A percentile compares a stretch with the other conserved stretches of the same genome.
Conservation (phyloP, 2,329 filamentous ascomycete genomes). For the Biscogniauxia mediterranea region DNA sequence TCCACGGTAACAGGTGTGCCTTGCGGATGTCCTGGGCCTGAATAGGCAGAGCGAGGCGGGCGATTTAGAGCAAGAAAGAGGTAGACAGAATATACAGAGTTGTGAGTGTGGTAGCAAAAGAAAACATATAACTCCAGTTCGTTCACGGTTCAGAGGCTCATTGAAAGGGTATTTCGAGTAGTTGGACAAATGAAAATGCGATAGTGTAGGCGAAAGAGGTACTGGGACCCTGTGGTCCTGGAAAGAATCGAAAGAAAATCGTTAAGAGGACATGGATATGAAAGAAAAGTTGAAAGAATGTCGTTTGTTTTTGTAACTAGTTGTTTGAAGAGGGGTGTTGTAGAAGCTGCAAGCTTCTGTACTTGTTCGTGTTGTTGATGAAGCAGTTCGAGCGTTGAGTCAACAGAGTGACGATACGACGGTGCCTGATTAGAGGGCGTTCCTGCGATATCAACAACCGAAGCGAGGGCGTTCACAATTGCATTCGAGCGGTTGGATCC, state of each 20-base stretch:
- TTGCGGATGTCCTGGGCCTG: slow-evolving; percentile 19
- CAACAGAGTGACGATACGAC: slow-evolving; percentile 26
- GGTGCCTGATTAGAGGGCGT: slow-evolving; percentile 25
- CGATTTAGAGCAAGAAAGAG: slow-evolving; percentile 17
- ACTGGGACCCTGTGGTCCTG: slow-evolving; percentile 27
- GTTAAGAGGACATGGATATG: slow-evolving; percentile 46
- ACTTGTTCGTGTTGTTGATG: slow-evolving; percentile 19
- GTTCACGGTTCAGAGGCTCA: slow-evolving; percentile 46
- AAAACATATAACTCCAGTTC: slow-evolving; percentile 40
- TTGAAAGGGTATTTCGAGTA: slow-evolving; percentile 39
- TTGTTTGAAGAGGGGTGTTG: slow-evolving; percentile 15
- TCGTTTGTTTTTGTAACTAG: slow-evolving; percentile 22
- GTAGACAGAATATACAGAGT: slow-evolving; percentile 33
- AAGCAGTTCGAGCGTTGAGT: slow-evolving; percentile 24
- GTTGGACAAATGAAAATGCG: slow-evolving; percentile 37
- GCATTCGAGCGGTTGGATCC: slow-evolving; percentile 25
- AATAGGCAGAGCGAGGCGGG: slow-evolving; percentile 12
- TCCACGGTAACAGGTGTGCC: slow-evolving; percentile 12
- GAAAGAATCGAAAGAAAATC: slow-evolving; percentile 37
- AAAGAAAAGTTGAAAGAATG: slow-evolving; percentile 31
- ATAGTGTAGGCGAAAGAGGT: slow-evolving; percentile 29
- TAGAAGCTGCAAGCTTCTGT: slow-evolving; percentile 15
- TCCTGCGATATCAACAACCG: slow-evolving; percentile 30
- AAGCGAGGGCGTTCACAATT: slow-evolving; percentile 26
- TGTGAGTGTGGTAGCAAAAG: slow-evolving; percentile 25